Conservation (phyloP, 2,329 filamentous ascomycete genomes). For the Beauveria sp. region DNA sequence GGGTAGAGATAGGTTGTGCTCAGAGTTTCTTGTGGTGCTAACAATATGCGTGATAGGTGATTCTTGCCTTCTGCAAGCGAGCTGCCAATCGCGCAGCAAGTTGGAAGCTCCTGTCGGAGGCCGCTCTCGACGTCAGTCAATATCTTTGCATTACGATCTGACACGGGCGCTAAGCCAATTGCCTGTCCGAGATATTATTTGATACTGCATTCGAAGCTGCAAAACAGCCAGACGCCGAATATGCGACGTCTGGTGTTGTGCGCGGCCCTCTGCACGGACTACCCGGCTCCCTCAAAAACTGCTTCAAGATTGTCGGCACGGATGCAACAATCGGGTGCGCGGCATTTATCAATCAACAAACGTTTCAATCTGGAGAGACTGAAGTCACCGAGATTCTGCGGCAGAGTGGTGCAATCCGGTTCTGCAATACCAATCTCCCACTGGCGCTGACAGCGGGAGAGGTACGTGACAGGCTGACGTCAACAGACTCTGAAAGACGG, state of each 20-base stretch:
- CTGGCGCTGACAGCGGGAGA: background rate
- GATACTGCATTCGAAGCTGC: background rate
- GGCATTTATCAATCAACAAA: background rate
- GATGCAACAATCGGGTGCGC: background rate
- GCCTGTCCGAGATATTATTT: background rate
- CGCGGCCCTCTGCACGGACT: background rate
- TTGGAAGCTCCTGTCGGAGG: background rate
- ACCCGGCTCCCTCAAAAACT: background rate
- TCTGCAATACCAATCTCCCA: background rate
- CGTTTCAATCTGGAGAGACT: background rate
- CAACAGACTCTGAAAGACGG: too few relatives aligned
- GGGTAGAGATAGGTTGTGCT: too few relatives aligned
- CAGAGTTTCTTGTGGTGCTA: background rate
- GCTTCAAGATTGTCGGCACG: background rate
- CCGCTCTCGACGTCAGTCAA: background rate
- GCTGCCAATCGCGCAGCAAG: background rate
- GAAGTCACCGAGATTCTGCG: background rate
- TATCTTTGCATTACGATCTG: background rate
- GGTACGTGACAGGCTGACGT: background rate
- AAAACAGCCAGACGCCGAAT: background rate
- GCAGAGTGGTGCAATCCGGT: background rate
- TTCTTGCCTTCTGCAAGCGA: background rate
- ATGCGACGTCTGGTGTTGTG: background rate
- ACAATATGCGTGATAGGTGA: background rate
- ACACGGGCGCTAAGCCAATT: background rate